Percentiles rank a stretch among this genome's conserved stretches.
Conservation (phyloP, 495 filamentous ascomycete species). For the Penicillium bialowiezense region DNA sequence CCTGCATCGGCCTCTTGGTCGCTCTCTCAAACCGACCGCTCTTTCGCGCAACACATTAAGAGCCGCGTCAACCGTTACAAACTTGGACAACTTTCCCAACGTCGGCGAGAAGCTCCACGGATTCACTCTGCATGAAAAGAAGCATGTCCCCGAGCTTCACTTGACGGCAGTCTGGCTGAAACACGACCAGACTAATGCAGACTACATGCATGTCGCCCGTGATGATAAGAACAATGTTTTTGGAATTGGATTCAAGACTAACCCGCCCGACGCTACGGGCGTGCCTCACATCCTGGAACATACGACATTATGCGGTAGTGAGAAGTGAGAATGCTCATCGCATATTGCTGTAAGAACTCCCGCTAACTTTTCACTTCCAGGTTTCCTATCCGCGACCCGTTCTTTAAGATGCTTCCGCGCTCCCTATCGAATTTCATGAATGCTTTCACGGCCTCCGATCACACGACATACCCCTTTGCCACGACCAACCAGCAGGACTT, state of each 20-base stretch:
- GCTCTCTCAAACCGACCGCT: no score
- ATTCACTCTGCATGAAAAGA: conserved; percentile 82
- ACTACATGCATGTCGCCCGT: conserved; percentile 90
- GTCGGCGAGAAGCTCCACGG: conserved; percentile 85
- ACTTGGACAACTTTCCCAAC: conserved; percentile 67
- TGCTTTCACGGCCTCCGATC: conserved; percentile 91
- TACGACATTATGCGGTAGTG: conserved; percentile 92
- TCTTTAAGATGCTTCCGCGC: conserved; percentile 99
- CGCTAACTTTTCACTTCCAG: conserved; percentile 38
- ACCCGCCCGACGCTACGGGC: conserved; percentile 92
- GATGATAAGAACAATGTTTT: conserved; percentile 99
- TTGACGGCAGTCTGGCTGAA: conserved; percentile 83
- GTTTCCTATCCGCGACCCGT: conserved; percentile 94
- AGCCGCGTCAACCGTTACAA: conserved; percentile 65
- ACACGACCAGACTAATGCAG: conserved; percentile 91
- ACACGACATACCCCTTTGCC: conserved; percentile 97
- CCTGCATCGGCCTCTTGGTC: conserved; percentile 19
- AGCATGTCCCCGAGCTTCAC: conserved; percentile 91
- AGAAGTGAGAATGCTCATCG: conserved; percentile 60
- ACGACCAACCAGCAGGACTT: conserved; percentile 97
- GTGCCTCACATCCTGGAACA: conserved; percentile 98
- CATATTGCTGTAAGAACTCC: not conserved
- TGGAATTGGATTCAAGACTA: conserved; percentile 98
- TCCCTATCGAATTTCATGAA: conserved; percentile 99
- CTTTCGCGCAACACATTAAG: conserved; percentile 48